These are phyloP conservation scores for Centella asiatica DNA, from an alignment of 129 eudicot species.

Conservation along the genomic window DNA sequence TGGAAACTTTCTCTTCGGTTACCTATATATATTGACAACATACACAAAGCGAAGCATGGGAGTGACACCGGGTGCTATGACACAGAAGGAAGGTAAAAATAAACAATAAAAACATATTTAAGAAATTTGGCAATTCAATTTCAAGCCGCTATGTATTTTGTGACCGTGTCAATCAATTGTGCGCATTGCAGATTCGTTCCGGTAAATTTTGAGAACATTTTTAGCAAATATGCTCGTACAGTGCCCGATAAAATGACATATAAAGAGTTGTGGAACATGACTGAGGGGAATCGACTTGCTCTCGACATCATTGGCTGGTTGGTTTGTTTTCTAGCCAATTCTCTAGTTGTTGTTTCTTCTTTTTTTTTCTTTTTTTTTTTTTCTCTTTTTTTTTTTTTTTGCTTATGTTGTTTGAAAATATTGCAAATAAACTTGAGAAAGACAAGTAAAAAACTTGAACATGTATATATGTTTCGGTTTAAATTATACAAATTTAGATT, in stretches of 20 bases:
- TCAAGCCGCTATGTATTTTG: no score
- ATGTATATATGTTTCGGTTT: no score
- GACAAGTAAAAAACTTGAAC: no score
- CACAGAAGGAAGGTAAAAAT: constrained; percentile 67
- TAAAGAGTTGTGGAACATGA: constrained; percentile 36
- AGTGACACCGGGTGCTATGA: constrained; percentile 71
- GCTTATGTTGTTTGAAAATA: no score
- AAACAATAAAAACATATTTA: neutral
- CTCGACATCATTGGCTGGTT: constrained; percentile 22
- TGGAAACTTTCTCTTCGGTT: constrained; percentile 71
- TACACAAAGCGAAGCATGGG: constrained; percentile 78
- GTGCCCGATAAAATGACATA: constrained; percentile 29
- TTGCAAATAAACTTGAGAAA: no score
- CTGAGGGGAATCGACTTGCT: constrained; percentile 28
- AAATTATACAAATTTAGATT: no score
- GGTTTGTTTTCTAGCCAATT: neutral
- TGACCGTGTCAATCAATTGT: neutral
- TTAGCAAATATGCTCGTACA: constrained; percentile 83
- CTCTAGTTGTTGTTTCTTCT: neutral
- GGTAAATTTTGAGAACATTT: constrained; percentile 64
- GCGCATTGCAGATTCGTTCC: constrained; percentile 49
- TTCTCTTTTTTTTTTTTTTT: no score
- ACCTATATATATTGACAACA: constrained; percentile 65
- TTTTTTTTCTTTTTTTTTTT: neutral
- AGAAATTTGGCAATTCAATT: no score